These are phyloP conservation scores for Penicillium sp. DNA, from an alignment of 2,329 filamentous ascomycete species.

Conservation along the genomic window DNA sequence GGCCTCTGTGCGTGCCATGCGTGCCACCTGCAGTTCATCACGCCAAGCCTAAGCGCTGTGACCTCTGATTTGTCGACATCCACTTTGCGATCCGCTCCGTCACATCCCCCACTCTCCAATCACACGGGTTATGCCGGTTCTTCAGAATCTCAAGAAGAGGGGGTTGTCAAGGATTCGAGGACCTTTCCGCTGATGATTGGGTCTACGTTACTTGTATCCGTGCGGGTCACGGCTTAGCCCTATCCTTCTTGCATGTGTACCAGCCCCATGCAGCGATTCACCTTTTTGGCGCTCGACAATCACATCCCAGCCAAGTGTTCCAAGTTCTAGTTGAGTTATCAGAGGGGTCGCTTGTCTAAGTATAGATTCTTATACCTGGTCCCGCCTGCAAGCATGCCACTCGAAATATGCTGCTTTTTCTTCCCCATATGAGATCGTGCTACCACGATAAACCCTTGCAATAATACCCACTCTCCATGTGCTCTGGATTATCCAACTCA, in stretches of 20 bases:
- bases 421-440: constrained; percentile 10
- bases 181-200: constrained; percentile 14
- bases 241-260: constrained; percentile 10
- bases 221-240: constrained; percentile 18
- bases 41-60: constrained; percentile 14
- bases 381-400: constrained; percentile 11
- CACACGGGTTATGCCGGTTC: constrained; percentile 9
- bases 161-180: constrained; percentile 7
- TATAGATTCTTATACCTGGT: constrained; percentile 18
- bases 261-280: constrained; percentile 13
- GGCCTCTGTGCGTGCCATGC: constrained; percentile 15
- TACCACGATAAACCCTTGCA: constrained; percentile 5
- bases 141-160: constrained; percentile 17
- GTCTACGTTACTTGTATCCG: constrained; percentile 12
- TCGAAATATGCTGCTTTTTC: constrained; percentile 3
- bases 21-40: constrained; percentile 23
- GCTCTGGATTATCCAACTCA: neutral
- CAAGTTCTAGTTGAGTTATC: neutral
- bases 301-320: constrained; percentile 10
- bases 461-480: neutral
- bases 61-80: constrained; percentile 18
- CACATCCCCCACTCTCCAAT: constrained; percentile 23
- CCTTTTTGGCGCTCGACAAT: constrained; percentile 17
- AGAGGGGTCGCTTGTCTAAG: constrained; percentile 16
- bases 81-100: constrained; percentile 21